phyloP scores from a whole-genome alignment of 768 basidiomycete genomes.

The Amanita pseudoporphyria region DNA sequence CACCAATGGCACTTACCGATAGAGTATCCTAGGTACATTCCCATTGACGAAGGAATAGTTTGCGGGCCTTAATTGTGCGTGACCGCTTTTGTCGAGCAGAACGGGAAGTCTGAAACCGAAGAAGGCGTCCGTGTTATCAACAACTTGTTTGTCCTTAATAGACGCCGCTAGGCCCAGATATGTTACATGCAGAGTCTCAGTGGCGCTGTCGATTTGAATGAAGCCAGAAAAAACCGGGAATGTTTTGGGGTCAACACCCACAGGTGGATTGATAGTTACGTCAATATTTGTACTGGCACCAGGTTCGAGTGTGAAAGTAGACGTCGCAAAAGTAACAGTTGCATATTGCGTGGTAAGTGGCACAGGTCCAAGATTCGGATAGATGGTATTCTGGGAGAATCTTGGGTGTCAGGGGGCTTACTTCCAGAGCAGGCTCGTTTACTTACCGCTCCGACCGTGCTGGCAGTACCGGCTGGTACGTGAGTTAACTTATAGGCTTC shows the following conservation, averaged over 20 bases:
- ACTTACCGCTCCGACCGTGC: conserved; percentile 26
- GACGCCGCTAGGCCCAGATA: conserved; percentile 31
- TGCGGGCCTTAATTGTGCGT: conserved; percentile 27
- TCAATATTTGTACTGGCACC: conserved; percentile 25
- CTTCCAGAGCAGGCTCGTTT: background rate
- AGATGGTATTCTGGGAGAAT: conserved; percentile 25
- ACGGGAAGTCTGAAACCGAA: conserved; percentile 37
- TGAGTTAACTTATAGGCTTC: conserved; percentile 34
- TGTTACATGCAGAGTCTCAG: conserved; percentile 25
- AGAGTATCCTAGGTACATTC: conserved; percentile 32
- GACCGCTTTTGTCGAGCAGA: conserved; percentile 29
- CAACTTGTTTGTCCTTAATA: conserved; percentile 31
- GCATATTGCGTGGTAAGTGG: conserved; percentile 32
- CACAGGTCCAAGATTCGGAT: conserved; percentile 32
- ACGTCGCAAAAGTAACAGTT: conserved; percentile 30
- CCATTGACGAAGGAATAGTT: conserved; percentile 38
- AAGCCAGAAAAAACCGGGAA: conserved; percentile 51
- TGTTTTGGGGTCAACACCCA: conserved; percentile 27
- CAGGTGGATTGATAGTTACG: conserved; percentile 33
- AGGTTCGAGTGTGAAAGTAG: conserved; percentile 30
- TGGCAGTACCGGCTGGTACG: conserved; percentile 36
- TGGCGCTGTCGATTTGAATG: conserved; percentile 28
- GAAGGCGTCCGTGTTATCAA: conserved; percentile 37
- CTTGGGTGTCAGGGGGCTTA: background rate
- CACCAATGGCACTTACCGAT: conserved; percentile 20